A percentile compares a stretch with the other conserved stretches of the same genome.
These are phyloP conservation scores for Pyrus betulifolia DNA, from an alignment of 306 rosid species.

Conservation along the genomic window DNA sequence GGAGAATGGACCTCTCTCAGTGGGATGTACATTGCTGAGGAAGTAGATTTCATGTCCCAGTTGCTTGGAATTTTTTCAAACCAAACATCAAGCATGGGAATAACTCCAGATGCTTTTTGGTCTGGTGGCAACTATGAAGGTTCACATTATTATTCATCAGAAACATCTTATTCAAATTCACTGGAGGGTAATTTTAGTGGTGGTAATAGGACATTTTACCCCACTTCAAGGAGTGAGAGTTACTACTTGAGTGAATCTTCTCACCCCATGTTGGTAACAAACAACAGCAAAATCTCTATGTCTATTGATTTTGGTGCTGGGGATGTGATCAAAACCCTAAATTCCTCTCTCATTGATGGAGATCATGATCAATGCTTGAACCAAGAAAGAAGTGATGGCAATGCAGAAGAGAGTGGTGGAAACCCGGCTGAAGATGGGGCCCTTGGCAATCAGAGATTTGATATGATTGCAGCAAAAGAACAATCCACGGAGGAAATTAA, in stretches of 20 bases:
- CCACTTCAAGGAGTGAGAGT: constrained; percentile 10
- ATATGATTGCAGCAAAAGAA: constrained; percentile 13
- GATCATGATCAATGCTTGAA: constrained; percentile 18
- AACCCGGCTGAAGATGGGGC: constrained; percentile 2
- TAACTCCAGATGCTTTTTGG: constrained; percentile 35
- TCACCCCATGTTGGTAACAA: constrained; percentile 14
- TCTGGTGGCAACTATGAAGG: constrained; percentile 22
- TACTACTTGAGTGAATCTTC: constrained; percentile 20
- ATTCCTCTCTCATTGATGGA: constrained; percentile 16
- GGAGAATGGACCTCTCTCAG: constrained; percentile 40
- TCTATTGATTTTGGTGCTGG: constrained; percentile 30
- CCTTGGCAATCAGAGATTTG: constrained; percentile 11
- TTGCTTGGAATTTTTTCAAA: constrained; percentile 14
- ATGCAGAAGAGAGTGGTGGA: constrained; percentile 20
- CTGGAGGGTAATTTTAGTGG: neutral
- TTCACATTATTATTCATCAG: constrained; percentile 29
- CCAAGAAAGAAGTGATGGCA: constrained; percentile 29
- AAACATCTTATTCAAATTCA: constrained; percentile 12
- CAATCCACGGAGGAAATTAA: constrained; percentile 9
- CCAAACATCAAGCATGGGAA: constrained; percentile 15
- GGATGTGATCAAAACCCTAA: constrained; percentile 15
- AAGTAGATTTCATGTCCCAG: constrained; percentile 34
- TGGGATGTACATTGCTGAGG: constrained; percentile 31
- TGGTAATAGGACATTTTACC: constrained; percentile 6
- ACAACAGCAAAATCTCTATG: constrained; percentile 6